Evolutionary conservation across 768 basidiomycete species (phyloP), one percentile per base, ranked within the genome.

Genomic region (Hortiboletus campestris): DNA sequence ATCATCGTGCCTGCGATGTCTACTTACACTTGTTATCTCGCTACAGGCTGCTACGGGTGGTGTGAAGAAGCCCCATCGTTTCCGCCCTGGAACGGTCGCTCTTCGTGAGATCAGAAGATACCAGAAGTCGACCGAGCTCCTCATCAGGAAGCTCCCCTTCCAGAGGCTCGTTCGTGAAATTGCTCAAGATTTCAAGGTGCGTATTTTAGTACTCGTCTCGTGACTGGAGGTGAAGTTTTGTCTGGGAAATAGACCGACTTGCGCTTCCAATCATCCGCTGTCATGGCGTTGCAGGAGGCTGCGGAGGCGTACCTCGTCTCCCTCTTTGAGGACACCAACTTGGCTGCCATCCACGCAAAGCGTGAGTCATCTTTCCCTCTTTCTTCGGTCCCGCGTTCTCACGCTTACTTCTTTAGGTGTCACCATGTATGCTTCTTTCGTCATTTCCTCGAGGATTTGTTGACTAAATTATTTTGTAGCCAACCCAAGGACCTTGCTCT

Each of bases 61-160:
- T 85, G 94, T 97, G 68, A 98, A 98, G 95, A 99, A 98, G 83
- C 96, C 95, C 57, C 95, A 98, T 76, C 83, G 95, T 73, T 98
- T 96, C 88, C 84, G 90, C 70, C 90, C 90, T 65, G 90, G 96
- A 81, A 99, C 96, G 63, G 96, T 99, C 80, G 96, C 96, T 63
- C 93, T 99, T 63, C 94, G 96, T 83, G 95, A 98, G 78, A 98
- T 98, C 68, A 81, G 96, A 72, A 84, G 94, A 75, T 97, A 98
- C 83, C 94, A 98, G 77, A 97, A 97, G 82, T 94, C 92, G 59
- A 98, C 96, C 62, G 96, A 98, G 83, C 88, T 99, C 63, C 85
- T 98, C 68, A 98, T 98, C 83, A 84, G 96, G 80, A 98, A 98
- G 87, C 91, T 98, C 60, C 96, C 96, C 64, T 98, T 98, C 94